These are phyloP conservation scores for Amphirosellinia nigrospora DNA, from an alignment of 495 filamentous ascomycete species.

Conservation along the genomic window DNA sequence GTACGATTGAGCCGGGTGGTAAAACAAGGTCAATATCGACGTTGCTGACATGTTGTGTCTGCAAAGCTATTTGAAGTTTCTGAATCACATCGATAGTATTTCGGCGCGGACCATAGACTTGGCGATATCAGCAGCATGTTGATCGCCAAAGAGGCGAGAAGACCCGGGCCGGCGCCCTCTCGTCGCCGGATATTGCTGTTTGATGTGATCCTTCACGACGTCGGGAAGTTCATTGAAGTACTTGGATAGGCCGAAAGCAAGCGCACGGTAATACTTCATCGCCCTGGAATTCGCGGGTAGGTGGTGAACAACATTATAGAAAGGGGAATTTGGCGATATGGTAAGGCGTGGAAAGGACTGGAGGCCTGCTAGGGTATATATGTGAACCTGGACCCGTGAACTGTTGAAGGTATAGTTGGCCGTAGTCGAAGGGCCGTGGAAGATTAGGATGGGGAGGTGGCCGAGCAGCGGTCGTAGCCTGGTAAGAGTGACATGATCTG, in stretches of 20 bases:
- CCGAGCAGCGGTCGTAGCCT: slow-evolving; percentile 80
- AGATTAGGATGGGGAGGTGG: slow-evolving; percentile 75
- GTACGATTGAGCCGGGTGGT: slow-evolving; percentile 73
- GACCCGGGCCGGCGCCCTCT: slow-evolving; percentile 60
- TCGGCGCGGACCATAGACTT: slow-evolving; percentile 81
- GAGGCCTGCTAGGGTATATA: slow-evolving; percentile 87
- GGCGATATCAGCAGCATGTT: slow-evolving; percentile 90
- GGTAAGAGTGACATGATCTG: slow-evolving; percentile 82
- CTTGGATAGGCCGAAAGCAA: slow-evolving; percentile 90
- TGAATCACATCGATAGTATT: slow-evolving; percentile 72
- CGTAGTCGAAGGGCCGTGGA: slow-evolving; percentile 84
- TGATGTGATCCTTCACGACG: slow-evolving; percentile 67
- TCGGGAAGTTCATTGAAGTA: slow-evolving; percentile 90
- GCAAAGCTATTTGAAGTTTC: slow-evolving; percentile 72
- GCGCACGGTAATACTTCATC: slow-evolving; percentile 86
- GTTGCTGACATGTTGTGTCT: slow-evolving; percentile 78
- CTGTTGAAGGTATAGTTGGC: slow-evolving; percentile 84
- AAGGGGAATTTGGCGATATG: slow-evolving; percentile 90
- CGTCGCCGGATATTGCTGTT: slow-evolving; percentile 53
- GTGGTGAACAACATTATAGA: slow-evolving; percentile 88
- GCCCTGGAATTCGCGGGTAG: slow-evolving; percentile 94
- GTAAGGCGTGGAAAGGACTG: slow-evolving; percentile 88
- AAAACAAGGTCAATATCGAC: slow-evolving; percentile 88
- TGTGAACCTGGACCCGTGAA: slow-evolving; percentile 89
- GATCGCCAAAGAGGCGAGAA: slow-evolving; percentile 80